Base-by-base conservation (phyloP, 2,329 filamentous ascomycete genomes). In the Saccharata proteae region DNA sequence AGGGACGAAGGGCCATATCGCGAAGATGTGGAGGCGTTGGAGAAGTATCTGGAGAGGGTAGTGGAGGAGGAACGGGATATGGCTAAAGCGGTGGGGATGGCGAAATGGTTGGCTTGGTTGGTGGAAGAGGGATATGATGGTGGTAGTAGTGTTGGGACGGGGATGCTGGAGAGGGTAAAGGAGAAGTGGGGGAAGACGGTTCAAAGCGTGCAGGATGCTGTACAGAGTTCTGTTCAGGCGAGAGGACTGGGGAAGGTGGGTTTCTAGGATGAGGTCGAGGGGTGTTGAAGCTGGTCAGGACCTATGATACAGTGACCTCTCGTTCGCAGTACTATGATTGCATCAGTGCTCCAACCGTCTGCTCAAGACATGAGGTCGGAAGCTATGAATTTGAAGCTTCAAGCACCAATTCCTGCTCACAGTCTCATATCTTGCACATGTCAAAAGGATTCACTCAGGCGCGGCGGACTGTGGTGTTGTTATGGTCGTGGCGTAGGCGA, bases 51-150 rank as follows among this genome's bases (percentile, higher is more conserved):
- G 17, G 62, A 52, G 4, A 69, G 68, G 16, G 82, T 96, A 1
- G 67, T 93, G 1, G 38, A 59, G 1, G 77, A 88, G 35, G 90
- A 96, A 54, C 64, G 69, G 36, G 77, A 94, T 49, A 65, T 90
- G 57, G 68, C 69, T 4, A 93, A 93, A 55, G 81, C 72, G 1
- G 66, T 73, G 2, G 69, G 70, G 9, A 56, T 90, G 12, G 68
- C 80, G 9, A 73, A 65, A 41, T 93, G 83, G 82, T 38, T 64
- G 20, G 47, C 30, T 3, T 65, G 56, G 50, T 46, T 64, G 8
- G 40, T 63, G 18, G 44, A 39, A 6, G 47, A 51, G 24, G 33
- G 41, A 16, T 38, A 29, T 24, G 38, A 47, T 35, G 28, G 31
- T 3, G 41, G 34, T 12, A 17, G 40, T 40, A 24, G 38, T 32